Conservation (phyloP, 2,329 filamentous ascomycete species). For the Paecilomyces sp. region DNA sequence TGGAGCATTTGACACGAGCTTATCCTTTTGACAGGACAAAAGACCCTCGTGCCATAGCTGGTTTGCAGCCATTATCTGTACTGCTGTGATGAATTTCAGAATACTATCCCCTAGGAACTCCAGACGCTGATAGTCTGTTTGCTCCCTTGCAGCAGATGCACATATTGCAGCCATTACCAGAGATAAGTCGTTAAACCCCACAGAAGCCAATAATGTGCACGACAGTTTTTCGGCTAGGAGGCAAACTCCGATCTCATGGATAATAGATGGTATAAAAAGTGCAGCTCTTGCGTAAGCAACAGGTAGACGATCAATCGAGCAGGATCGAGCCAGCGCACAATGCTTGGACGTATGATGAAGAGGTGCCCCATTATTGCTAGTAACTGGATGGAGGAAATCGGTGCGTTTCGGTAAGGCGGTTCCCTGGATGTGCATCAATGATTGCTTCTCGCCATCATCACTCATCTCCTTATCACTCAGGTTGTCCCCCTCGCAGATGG, state of each 20-base stretch:
- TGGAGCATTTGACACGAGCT: conserved; percentile 66
- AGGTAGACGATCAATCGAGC: conserved; percentile 38
- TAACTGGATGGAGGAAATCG: conserved; percentile 23
- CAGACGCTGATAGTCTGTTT: conserved; percentile 68
- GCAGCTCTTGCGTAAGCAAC: conserved; percentile 41
- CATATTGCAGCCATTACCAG: conserved; percentile 64
- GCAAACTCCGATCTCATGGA: conserved; percentile 60
- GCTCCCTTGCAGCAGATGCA: conserved; percentile 53
- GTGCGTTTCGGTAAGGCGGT: conserved; percentile 22
- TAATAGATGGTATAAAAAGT: conserved; percentile 64
- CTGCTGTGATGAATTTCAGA: conserved; percentile 65
- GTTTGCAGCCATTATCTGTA: conserved; percentile 57
- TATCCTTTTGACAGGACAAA: conserved; percentile 61
- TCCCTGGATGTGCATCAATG: conserved; percentile 17
- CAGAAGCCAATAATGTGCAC: conserved; percentile 44
- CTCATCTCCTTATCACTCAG: neutral
- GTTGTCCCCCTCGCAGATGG: conserved; percentile 1
- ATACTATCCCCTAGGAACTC: conserved; percentile 84
- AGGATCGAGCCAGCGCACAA: conserved; percentile 11
- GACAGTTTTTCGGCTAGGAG: conserved; percentile 58
- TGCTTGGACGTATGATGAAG: conserved; percentile 13
- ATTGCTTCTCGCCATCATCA: conserved; percentile 6
- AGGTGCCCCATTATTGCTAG: conserved; percentile 8
- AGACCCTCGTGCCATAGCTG: conserved; percentile 69
- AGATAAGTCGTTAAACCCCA: conserved; percentile 48